Evolutionary conservation across 2,329 filamentous ascomycete species (phyloP).

Genomic region (Diplodia mutila): DNA sequence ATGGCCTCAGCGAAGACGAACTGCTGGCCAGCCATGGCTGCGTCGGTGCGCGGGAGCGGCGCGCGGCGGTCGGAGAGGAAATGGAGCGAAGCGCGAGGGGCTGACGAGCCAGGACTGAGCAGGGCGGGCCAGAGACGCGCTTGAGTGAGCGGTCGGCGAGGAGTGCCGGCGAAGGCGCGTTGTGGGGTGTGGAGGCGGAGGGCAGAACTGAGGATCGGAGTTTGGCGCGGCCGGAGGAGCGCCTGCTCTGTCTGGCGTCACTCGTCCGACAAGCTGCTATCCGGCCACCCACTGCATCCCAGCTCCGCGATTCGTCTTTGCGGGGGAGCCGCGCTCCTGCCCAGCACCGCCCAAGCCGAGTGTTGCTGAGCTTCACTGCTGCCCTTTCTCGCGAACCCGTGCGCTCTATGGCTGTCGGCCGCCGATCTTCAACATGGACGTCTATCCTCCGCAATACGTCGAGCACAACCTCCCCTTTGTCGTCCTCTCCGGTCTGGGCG

Average conservation of each 20-base stretch:
- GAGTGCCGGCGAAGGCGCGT: slow-evolving; percentile 1
- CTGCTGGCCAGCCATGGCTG: slow-evolving; percentile 44
- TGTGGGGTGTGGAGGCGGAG: slow-evolving; percentile 16
- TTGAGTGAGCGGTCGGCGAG: neutral
- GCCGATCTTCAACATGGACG: slow-evolving; percentile 65
- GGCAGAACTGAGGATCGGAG: slow-evolving; percentile 18
- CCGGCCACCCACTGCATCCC: neutral
- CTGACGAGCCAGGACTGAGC: neutral
- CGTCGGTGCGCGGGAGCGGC: slow-evolving; percentile 8
- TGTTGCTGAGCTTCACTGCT: slow-evolving; percentile 3
- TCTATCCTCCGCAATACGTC: slow-evolving; percentile 77
- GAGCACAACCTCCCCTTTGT: slow-evolving; percentile 86
- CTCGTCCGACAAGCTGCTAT: neutral
- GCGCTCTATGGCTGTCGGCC: slow-evolving; percentile 22
- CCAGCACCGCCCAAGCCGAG: slow-evolving; percentile 13
- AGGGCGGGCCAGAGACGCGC: neutral
- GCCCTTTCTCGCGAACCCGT: neutral
- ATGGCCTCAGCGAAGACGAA: slow-evolving; percentile 46
- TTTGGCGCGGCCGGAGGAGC: slow-evolving; percentile 19
- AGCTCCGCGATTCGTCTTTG: slow-evolving; percentile 1
- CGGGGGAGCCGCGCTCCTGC: slow-evolving; percentile 21
- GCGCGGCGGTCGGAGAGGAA: neutral
- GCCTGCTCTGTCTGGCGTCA: slow-evolving; percentile 14
- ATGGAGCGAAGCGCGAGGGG: neutral
- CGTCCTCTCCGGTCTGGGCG: slow-evolving; percentile 74